A percentile compares a stretch with the other conserved stretches of the same genome.
Conservation (phyloP, 805 yeast species). For the Zygosaccharomyces gambellarensis region DNA sequence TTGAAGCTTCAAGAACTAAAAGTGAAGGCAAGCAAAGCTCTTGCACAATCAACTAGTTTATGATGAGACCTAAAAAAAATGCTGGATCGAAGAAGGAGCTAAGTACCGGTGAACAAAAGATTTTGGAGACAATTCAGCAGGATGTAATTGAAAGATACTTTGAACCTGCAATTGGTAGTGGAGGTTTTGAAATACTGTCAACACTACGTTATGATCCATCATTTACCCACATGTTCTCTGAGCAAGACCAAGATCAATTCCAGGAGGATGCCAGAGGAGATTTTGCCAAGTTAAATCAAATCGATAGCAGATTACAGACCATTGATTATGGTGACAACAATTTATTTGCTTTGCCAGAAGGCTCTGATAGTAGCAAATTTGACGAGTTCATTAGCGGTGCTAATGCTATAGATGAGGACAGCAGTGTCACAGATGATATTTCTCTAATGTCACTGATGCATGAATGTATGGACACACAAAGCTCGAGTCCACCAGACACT, state of each 20-base stretch:
- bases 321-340: conserved; percentile 7
- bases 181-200: conserved; percentile 54
- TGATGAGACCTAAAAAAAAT: conserved; percentile 10
- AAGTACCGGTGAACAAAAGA: conserved; percentile 14
- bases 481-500: conserved; percentile 20
- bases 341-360: conserved; percentile 4
- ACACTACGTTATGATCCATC: conserved; percentile 74
- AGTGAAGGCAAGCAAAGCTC: conserved; percentile 7
- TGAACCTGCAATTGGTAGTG: conserved; percentile 10
- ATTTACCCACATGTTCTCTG: conserved; percentile 25
- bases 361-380: conserved; percentile 15
- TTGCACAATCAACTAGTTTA: neutral
- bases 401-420: conserved; percentile 8
- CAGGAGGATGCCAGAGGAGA: neutral
- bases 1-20: neutral
- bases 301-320: conserved; percentile 19
- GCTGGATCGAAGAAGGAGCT: conserved; percentile 9
- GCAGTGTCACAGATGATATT: conserved; percentile 7
- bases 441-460: conserved; percentile 9
- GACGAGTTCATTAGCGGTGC: conserved; percentile 21
- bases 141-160: conserved; percentile 19
- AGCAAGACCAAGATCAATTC: neutral
- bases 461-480: conserved; percentile 4
- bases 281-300: conserved; percentile 6
- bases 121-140: conserved; percentile 16